Evolutionary conservation across 306 rosid genomes (phyloP).

Genomic region (Coriaria nepalensis): DNA sequence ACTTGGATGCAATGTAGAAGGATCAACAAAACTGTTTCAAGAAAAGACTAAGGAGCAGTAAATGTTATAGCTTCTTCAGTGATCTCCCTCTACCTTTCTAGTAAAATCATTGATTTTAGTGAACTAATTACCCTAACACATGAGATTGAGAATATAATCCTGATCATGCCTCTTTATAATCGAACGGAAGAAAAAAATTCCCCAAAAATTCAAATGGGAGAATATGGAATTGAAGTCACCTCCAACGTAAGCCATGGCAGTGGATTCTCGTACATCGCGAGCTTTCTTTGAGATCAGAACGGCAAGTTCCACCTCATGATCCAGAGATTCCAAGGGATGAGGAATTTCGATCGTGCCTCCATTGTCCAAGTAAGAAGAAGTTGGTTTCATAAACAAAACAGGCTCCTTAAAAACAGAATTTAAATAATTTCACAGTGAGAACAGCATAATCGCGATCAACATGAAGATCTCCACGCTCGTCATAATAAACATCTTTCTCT

Average conservation of each 20-base stretch:
- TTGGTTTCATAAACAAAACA: slow-evolving; percentile 76
- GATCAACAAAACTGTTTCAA: too few species aligned
- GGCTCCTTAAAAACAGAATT: slow-evolving; percentile 42
- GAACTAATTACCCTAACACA: too few species aligned
- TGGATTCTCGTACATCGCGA: slow-evolving; percentile 65
- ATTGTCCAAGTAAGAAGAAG: slow-evolving; percentile 71
- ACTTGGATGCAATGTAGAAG: too few species aligned
- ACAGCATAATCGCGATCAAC: too few species aligned
- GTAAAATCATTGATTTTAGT: too few species aligned
- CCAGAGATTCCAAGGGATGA: slow-evolving; percentile 56
- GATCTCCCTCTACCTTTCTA: too few species aligned
- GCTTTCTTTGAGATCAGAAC: slow-evolving; percentile 69
- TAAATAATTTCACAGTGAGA: background rate
- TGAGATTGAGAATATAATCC: too few species aligned
- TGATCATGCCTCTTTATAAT: background rate
- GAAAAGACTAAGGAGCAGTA: too few species aligned
- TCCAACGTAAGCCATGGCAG: slow-evolving; percentile 82
- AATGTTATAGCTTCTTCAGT: too few species aligned
- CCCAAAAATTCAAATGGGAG: background rate
- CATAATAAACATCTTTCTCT: too few species aligned
- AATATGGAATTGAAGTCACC: slow-evolving; percentile 18
- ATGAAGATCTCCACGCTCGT: too few species aligned
- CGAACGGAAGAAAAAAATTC: background rate
- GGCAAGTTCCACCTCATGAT: slow-evolving; percentile 95
- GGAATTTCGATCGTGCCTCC: slow-evolving; percentile 94